phyloP scores from a whole-genome alignment of 306 rosid species.

The Ammopiptanthus mongolicus region DNA sequence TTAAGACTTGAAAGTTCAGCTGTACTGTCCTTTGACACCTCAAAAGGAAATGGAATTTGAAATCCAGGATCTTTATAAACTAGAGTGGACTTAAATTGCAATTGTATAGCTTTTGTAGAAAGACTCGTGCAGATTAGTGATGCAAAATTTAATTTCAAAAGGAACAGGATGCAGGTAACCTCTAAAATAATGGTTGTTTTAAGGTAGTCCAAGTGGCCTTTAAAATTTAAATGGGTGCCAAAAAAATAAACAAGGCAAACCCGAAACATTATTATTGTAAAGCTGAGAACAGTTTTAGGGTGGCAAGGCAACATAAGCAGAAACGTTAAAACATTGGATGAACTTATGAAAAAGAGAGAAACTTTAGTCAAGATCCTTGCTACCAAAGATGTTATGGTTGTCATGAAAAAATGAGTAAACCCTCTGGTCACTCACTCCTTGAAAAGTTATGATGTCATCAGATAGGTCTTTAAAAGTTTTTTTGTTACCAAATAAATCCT shows the following conservation, averaged over 20 bases:
- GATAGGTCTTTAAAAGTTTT: no score
- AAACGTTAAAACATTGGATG: neutral
- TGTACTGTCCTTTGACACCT: neutral
- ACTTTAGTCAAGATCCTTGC: neutral
- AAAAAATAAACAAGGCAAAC: neutral
- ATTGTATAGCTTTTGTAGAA: neutral
- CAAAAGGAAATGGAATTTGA: neutral
- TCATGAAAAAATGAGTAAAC: neutral
- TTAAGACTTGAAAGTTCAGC: neutral
- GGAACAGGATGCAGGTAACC: neutral
- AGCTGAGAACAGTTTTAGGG: neutral
- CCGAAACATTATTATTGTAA: neutral
- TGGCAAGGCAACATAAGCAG: neutral
- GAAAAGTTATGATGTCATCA: no score
- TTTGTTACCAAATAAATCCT: no score
- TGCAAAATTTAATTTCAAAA: slow-evolving; percentile 21
- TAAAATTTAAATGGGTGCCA: neutral
- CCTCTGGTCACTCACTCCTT: no score
- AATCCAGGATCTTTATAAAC: neutral
- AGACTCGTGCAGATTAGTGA: neutral
- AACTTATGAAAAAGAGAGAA: neutral
- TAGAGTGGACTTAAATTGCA: neutral
- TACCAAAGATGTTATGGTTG: neutral
- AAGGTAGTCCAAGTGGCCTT: neutral
- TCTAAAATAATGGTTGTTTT: neutral